Evolutionary conservation across 352 stramenopile genomes (phyloP).

Genomic region (Elongisporangium senticosum): DNA sequence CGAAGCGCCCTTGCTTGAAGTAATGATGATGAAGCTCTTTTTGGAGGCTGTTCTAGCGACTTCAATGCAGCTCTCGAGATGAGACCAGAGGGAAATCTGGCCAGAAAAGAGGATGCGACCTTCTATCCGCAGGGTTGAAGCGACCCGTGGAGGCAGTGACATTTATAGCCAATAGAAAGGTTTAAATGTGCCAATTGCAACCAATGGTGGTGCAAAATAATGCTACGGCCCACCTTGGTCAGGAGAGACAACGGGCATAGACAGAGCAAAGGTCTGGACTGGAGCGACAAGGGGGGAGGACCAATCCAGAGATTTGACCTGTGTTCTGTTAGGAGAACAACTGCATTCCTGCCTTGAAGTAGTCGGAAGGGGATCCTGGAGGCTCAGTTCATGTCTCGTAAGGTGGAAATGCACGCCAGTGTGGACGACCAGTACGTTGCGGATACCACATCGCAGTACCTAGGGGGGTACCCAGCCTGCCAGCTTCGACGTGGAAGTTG

Average conservation of each 20-base stretch:
- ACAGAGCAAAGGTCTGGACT: not conserved
- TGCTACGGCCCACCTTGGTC: not conserved
- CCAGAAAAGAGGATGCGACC: not conserved
- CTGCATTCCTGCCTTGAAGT: not conserved
- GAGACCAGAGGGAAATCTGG: not conserved
- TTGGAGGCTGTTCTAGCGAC: not conserved
- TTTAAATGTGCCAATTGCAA: not conserved
- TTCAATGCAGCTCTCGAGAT: not conserved
- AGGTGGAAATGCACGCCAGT: not conserved
- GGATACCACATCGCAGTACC: not conserved
- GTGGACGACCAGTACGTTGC: not conserved
- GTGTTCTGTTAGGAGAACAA: not conserved
- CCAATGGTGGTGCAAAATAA: not conserved
- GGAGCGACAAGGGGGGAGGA: not conserved
- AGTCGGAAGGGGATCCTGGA: not conserved
- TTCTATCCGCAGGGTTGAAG: not conserved
- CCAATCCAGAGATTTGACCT: not conserved
- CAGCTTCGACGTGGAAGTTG: slow-evolving; percentile 24
- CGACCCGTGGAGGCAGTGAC: not conserved
- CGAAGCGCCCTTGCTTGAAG: not conserved
- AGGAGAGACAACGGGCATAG: not conserved
- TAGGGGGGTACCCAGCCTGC: not conserved
- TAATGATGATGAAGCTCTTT: slow-evolving; percentile 3
- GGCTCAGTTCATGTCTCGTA: not conserved
- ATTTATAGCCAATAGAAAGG: not conserved